phyloP scores from a whole-genome alignment of 108 stramenopile species.

The Skeletonema grethae region DNA sequence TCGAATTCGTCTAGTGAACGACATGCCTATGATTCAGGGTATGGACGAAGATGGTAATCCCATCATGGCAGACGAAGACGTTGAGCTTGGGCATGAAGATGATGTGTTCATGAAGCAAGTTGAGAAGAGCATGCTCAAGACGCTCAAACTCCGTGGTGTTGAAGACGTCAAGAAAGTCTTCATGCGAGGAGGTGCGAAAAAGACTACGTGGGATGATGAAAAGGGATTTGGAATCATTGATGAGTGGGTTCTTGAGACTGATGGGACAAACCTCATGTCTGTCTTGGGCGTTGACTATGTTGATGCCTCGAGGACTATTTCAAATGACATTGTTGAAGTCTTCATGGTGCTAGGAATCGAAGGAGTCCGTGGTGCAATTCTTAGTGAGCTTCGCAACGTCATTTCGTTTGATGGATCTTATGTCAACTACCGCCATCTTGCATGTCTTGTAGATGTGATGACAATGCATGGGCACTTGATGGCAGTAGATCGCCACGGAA shows the following conservation, averaged over 20 bases:
- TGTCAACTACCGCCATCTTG: constrained; percentile 98
- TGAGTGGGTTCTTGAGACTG: constrained; percentile 97
- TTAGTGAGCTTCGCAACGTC: constrained; percentile 86
- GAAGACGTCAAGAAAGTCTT: constrained; percentile 95
- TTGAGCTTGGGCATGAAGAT: constrained; percentile 88
- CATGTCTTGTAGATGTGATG: constrained; percentile 98
- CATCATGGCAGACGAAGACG: constrained; percentile 63
- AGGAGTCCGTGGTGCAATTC: constrained; percentile 89
- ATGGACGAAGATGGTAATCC: constrained; percentile 80
- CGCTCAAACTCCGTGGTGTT: constrained; percentile 91
- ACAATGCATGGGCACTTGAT: constrained; percentile 97
- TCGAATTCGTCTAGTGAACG: constrained; percentile 91
- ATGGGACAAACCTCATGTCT: constrained; percentile 95
- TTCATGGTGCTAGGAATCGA: constrained; percentile 96
- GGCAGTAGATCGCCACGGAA: constrained; percentile 98
- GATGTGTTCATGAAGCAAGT: constrained; percentile 93
- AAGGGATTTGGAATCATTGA: constrained; percentile 78
- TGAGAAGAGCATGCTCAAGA: constrained; percentile 89
- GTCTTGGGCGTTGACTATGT: constrained; percentile 93
- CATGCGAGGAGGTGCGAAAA: constrained; percentile 88
- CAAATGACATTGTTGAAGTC: constrained; percentile 98
- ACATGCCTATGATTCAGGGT: constrained; percentile 68
- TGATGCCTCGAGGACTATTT: constrained; percentile 89
- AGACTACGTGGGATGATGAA: constrained; percentile 86
- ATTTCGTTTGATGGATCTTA: constrained; percentile 97